A percentile compares a stretch with the other conserved stretches of the same genome.
These are phyloP conservation scores for Fagopyrum esculentum DNA, from an alignment of 148 eudicot genomes.

Conservation along the genomic window DNA sequence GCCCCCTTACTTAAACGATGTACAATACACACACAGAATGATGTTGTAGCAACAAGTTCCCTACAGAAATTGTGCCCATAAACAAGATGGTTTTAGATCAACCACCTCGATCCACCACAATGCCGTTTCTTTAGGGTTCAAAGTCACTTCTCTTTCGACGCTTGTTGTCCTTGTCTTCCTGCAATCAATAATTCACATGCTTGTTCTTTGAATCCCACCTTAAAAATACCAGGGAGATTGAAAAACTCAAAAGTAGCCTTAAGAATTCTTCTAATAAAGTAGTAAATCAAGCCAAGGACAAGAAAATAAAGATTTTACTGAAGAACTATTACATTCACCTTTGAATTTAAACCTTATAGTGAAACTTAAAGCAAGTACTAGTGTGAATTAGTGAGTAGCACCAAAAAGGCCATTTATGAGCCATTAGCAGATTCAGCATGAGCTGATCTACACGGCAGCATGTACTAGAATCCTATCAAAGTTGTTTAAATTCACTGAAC, in stretches of 20 bases:
- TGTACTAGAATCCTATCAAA: background rate
- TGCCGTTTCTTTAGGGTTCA: background rate
- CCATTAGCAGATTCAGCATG: background rate
- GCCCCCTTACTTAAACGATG: background rate
- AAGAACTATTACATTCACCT: no score
- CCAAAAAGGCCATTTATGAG: background rate
- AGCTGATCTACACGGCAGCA: background rate
- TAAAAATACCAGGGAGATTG: background rate
- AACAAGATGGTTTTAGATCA: background rate
- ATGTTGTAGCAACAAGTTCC: background rate
- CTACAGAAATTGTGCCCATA: background rate
- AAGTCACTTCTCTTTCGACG: conserved; percentile 30
- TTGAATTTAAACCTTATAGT: background rate
- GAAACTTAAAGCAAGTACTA: background rate
- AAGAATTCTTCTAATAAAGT: background rate
- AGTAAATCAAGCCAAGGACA: background rate
- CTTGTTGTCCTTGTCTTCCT: conserved; percentile 34
- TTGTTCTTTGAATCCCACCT: background rate
- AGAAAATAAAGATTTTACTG: background rate
- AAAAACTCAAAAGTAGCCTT: background rate
- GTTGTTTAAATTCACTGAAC: background rate
- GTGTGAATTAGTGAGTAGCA: background rate
- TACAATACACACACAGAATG: conserved; percentile 3
- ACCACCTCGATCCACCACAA: background rate
- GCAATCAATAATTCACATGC: conserved; percentile 12